These are phyloP conservation scores for Xerocomus minutiporus DNA, from an alignment of 1,284 basidiomycete species.

Conservation along the genomic window DNA sequence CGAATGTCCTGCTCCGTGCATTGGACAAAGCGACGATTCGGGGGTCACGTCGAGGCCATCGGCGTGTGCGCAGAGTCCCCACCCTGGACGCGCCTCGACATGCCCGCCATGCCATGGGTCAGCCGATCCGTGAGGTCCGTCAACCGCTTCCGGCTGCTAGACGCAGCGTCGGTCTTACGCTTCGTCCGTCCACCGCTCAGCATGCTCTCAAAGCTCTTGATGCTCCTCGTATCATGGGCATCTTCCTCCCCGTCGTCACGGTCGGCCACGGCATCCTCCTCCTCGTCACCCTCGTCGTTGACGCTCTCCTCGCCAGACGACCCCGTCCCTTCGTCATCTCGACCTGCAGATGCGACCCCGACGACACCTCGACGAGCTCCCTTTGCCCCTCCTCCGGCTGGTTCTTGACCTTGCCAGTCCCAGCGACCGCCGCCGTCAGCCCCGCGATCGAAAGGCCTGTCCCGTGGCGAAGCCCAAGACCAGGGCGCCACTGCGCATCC, in stretches of 20 bases:
- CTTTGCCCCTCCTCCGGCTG: slow-evolving; percentile 40
- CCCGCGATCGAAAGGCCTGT: no score
- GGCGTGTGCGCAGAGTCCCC: slow-evolving; percentile 31
- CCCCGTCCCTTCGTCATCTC: background rate
- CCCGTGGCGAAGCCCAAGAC: no score
- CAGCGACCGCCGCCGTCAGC: no score
- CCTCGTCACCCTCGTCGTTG: slow-evolving; percentile 26
- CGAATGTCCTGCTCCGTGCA: slow-evolving; percentile 58
- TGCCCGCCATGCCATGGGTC: slow-evolving; percentile 45
- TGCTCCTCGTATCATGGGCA: slow-evolving; percentile 38
- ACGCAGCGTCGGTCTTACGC: background rate
- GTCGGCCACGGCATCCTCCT: no score
- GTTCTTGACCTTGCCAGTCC: slow-evolving; percentile 33
- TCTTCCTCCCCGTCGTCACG: slow-evolving; percentile 28
- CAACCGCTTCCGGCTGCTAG: slow-evolving; percentile 42
- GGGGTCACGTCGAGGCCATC: slow-evolving; percentile 36
- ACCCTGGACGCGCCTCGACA: slow-evolving; percentile 38
- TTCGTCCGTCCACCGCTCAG: slow-evolving; percentile 44
- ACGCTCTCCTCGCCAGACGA: slow-evolving; percentile 27
- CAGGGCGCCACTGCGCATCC: no score
- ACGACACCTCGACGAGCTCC: slow-evolving; percentile 55
- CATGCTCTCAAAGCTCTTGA: slow-evolving; percentile 80
- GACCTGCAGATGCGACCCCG: slow-evolving; percentile 44
- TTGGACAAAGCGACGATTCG: slow-evolving; percentile 58
- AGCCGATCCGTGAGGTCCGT: slow-evolving; percentile 61